Evolutionary conservation across 768 basidiomycete genomes (phyloP), one percentile per base, ranked within the genome.

Genomic region (Tephrocybe sp.): DNA sequence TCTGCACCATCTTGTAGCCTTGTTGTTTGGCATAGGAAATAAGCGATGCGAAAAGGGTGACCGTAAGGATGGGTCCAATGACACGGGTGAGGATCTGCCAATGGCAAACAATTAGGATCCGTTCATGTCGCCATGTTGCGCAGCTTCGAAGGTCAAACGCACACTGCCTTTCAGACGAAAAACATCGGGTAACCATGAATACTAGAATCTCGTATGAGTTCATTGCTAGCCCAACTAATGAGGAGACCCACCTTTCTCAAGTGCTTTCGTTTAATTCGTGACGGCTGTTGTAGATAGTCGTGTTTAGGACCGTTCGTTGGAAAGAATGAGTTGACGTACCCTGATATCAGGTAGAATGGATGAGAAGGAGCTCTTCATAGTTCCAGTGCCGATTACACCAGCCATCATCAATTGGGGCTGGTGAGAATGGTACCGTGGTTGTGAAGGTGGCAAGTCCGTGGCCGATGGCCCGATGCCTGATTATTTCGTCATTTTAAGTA

Each of bases 151-250:
- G 15, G 15, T 23, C 25, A 23, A n/a, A 73, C 85, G 59, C 65
- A 92, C 89, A 57, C 87, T 91, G 58, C 90, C 88, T 74, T 92
- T 84, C 56, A 93, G 49, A 34, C 92, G 81, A 38, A 94, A 73
- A 17, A 94, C 89, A 67, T 94, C 93, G 1, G 92, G 90, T 11
- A 94, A 73, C 92, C 93, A 95, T 14, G 89, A 90, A 64, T 90
- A 92, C 88, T 90, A 45, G 40, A 20, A 38, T 41, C 20, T 7
- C n/a, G 39, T 25, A 23, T 47, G 18, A 53, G 33, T 21, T 36
- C 42, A 1, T 14, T 42, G 23, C 34, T 42, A 21, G 24, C 8
- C 1, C 32, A 36, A 8, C 26, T 4, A 23, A 24, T 30, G 40
- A 24, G 30, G 41, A 50, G 28, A 26, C 12, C 20, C 33, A 49